Evolutionary conservation across 495 filamentous ascomycete species (phyloP).

Genomic region (Annulohypoxylon bovei): DNA sequence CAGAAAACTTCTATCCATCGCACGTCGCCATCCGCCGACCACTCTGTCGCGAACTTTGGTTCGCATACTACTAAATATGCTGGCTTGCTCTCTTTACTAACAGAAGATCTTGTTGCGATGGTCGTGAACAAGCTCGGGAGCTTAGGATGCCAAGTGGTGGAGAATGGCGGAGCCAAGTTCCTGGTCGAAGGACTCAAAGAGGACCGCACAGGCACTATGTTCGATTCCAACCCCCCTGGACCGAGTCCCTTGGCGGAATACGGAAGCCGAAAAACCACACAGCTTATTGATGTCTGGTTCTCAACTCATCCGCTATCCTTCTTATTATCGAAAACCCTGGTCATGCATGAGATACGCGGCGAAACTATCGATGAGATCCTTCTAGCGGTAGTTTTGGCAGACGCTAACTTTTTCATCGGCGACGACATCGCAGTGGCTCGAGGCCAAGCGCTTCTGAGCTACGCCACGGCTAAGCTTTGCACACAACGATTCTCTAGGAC

Average conservation of each 20-base stretch:
- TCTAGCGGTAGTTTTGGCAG: background rate
- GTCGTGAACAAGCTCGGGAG: slow-evolving; percentile 1
- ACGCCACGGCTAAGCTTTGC: background rate
- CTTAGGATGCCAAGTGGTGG: background rate
- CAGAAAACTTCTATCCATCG: background rate
- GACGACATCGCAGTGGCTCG: background rate
- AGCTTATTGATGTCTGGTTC: slow-evolving; percentile 14
- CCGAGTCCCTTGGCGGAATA: slow-evolving; percentile 8
- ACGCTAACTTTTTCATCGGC: slow-evolving; percentile 12
- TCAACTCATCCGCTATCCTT: slow-evolving; percentile 8
- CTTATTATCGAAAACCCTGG: slow-evolving; percentile 1
- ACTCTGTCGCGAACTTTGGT: background rate
- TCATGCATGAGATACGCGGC: slow-evolving; percentile 5
- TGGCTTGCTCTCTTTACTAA: slow-evolving; percentile 3
- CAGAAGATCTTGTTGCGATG: slow-evolving; percentile 4
- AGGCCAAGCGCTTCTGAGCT: background rate
- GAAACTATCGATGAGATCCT: slow-evolving; percentile 11
- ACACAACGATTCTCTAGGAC: background rate
- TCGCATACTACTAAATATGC: background rate
- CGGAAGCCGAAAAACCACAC: background rate
- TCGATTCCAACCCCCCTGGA: background rate
- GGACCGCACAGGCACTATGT: slow-evolving; percentile 3
- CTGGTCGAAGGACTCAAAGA: background rate
- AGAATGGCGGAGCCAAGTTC: slow-evolving; percentile 2
- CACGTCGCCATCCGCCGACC: background rate